These are phyloP conservation scores for Wickerhamomyces canadensis DNA, from an alignment of 805 yeast genomes.

Conservation along the genomic window DNA sequence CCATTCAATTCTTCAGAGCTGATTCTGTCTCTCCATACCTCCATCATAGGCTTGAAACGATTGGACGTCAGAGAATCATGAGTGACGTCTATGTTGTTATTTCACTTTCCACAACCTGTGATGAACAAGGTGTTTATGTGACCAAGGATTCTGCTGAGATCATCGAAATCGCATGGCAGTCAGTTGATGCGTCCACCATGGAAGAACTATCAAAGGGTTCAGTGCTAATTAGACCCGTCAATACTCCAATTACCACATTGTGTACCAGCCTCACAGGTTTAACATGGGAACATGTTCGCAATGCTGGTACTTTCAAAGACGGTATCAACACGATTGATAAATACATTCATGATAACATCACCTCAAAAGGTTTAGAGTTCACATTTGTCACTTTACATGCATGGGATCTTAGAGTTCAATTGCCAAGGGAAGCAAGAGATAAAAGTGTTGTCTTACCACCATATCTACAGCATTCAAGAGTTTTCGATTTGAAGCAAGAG, in stretches of 20 bases:
- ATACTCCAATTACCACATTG: conserved; percentile 58
- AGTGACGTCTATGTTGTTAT: conserved; percentile 53
- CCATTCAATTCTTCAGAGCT: background rate
- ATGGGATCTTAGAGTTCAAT: conserved; percentile 69
- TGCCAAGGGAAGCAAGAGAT: conserved; percentile 79
- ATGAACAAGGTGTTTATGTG: conserved; percentile 52
- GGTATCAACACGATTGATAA: conserved; percentile 53
- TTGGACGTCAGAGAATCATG: no score
- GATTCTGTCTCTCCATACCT: background rate
- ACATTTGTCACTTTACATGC: conserved; percentile 62
- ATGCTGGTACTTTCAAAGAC: conserved; percentile 55
- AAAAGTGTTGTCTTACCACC: conserved; percentile 65
- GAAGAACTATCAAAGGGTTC: conserved; percentile 37
- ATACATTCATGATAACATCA: conserved; percentile 39
- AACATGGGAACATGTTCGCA: conserved; percentile 56
- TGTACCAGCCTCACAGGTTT: conserved; percentile 48
- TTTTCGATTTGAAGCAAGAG: conserved; percentile 74
- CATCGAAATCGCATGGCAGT: conserved; percentile 62
- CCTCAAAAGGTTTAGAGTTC: conserved; percentile 43
- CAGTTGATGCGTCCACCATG: conserved; percentile 50
- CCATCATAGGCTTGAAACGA: background rate
- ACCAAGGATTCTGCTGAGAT: conserved; percentile 65
- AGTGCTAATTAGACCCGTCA: conserved; percentile 51
- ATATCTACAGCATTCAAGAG: conserved; percentile 67
- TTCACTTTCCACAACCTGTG: conserved; percentile 61